A percentile compares a stretch with the other conserved stretches of the same genome.
These are phyloP conservation scores for Parmelia sp. DNA, from an alignment of 495 filamentous ascomycete genomes.

Conservation along the genomic window DNA sequence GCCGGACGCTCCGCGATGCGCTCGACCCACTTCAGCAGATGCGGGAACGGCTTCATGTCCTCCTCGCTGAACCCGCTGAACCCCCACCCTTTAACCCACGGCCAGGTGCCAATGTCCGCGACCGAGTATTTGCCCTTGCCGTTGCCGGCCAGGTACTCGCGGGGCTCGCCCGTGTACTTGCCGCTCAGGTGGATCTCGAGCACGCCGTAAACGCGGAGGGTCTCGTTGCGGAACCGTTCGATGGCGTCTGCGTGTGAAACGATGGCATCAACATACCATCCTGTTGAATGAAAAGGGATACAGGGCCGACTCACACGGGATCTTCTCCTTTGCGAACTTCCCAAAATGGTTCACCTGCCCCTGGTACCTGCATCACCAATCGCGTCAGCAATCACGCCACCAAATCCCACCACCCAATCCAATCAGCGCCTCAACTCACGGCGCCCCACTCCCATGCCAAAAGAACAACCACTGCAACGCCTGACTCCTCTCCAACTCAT, in stretches of 20 bases:
- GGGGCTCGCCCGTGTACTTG: constrained; percentile 33
- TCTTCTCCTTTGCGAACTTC: constrained; percentile 39
- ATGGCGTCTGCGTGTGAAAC: constrained; percentile 40
- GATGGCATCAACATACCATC: not conserved
- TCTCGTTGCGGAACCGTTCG: constrained; percentile 48
- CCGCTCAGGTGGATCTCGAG: constrained; percentile 43
- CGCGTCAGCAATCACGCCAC: too few species aligned
- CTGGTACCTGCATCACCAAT: constrained; percentile 16
- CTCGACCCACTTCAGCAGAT: constrained; percentile 50
- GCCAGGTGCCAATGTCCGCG: constrained; percentile 51
- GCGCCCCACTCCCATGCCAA: constrained; percentile 33
- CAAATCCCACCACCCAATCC: too few species aligned
- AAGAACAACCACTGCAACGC: constrained; percentile 33
- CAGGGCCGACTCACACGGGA: constrained; percentile 34
- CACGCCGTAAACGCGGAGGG: constrained; percentile 46
- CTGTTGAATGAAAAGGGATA: not conserved
- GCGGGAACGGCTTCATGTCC: constrained; percentile 46
- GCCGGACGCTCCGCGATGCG: constrained; percentile 45
- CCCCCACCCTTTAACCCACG: constrained; percentile 47
- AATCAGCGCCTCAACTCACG: too few species aligned
- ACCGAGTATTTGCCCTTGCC: constrained; percentile 50
- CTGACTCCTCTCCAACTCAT: constrained; percentile 30
- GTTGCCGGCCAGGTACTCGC: constrained; percentile 48
- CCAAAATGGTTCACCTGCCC: constrained; percentile 34
- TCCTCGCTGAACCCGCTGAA: constrained; percentile 39